These are phyloP conservation scores for Przewalskia tangutica DNA, from an alignment of 257 asterid species.

Conservation along the genomic window DNA sequence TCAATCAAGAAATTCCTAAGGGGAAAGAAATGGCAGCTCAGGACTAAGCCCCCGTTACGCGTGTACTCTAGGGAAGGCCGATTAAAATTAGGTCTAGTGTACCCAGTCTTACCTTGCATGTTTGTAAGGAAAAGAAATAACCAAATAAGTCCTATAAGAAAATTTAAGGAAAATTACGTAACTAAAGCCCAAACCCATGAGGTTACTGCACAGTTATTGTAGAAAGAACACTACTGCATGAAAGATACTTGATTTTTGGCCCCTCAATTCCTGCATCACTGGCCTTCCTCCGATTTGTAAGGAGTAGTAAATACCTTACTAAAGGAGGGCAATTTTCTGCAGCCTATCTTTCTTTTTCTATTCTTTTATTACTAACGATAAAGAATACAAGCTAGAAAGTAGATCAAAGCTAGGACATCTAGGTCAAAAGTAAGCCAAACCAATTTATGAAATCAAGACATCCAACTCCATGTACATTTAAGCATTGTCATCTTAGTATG, in stretches of 20 bases:
- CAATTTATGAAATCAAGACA: background rate
- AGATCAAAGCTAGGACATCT: background rate
- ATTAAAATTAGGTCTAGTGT: background rate
- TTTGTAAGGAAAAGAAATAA: background rate
- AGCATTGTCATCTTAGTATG: background rate
- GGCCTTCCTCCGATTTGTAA: background rate
- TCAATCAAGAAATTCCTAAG: background rate
- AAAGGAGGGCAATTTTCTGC: background rate
- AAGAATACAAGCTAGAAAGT: background rate
- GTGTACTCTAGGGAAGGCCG: background rate
- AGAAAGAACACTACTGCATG: background rate
- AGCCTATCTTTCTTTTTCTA: background rate
- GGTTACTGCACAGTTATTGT: background rate
- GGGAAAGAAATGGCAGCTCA: background rate
- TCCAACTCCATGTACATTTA: background rate
- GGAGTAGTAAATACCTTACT: background rate
- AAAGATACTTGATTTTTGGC: background rate
- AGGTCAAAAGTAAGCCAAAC: background rate
- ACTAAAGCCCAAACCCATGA: background rate
- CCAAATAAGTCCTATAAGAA: background rate
- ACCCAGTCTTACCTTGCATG: background rate
- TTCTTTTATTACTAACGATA: background rate
- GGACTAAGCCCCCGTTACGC: background rate
- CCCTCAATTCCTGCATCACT: background rate
- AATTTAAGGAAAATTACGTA: background rate